Evolutionary conservation across 805 yeast species (phyloP).

Genomic region (Metschnikowia henanensis): DNA sequence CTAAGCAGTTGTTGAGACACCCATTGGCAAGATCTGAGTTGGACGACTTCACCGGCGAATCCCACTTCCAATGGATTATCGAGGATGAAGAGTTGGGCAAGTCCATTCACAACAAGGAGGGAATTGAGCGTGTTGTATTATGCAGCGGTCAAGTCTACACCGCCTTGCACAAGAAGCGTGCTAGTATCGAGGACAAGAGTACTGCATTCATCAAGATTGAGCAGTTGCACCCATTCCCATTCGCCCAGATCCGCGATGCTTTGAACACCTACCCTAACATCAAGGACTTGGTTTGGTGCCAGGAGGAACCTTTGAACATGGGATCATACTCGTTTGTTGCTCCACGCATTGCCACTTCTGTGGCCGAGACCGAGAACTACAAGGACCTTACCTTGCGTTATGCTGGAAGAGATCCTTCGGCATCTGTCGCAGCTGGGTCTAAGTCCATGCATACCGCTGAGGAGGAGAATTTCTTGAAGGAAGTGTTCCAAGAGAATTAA

Average conservation of each 20-base stretch:
- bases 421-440: conserved; percentile 97
- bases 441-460: conserved; percentile 85
- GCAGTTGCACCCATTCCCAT: conserved; percentile 99
- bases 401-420: conserved; percentile 98
- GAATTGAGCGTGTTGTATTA: conserved; percentile 82
- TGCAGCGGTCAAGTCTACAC: conserved; percentile 95
- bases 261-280: conserved; percentile 76
- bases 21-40: conserved; percentile 92
- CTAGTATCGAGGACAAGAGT: conserved; percentile 66
- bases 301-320: conserved; percentile 98
- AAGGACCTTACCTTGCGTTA: conserved; percentile 64
- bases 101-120: conserved; percentile 72
- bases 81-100: conserved; percentile 89
- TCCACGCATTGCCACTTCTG: conserved; percentile 80
- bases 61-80: conserved; percentile 93
- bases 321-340: conserved; percentile 80
- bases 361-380: conserved; percentile 74
- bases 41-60: conserved; percentile 85
- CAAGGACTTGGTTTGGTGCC: conserved; percentile 93
- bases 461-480: conserved; percentile 83
- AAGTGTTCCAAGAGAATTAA: conserved; percentile 38
- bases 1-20: conserved; percentile 84
- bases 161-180: conserved; percentile 88
- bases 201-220: conserved; percentile 90
- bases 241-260: conserved; percentile 84